Base-by-base conservation (phyloP, 1,284 basidiomycete species). In the Hemileia vastatrix region DNA sequence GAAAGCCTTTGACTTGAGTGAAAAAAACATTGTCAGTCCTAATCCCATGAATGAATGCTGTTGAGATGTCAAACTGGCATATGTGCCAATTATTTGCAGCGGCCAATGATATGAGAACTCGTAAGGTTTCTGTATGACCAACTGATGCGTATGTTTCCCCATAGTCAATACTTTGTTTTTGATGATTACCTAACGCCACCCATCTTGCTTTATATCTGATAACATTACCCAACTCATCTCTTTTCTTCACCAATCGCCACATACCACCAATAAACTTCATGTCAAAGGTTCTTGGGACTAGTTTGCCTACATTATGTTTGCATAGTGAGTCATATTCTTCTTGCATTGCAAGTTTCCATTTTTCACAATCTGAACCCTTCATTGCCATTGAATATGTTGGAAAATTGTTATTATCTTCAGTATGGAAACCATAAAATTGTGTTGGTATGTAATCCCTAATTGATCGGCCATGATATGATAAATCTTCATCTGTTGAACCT, bases 1-100 rank as follows among this genome's bases (percentile, higher is more conserved):
- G n/a, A n/a, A n/a, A n/a, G n/a, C n/a, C n/a, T n/a, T n/a, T n/a
- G n/a, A n/a, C n/a, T n/a, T n/a, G n/a, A n/a, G n/a, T n/a, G n/a
- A n/a, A n/a, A n/a, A n/a, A n/a, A n/a, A n/a, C n/a, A n/a, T n/a
- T n/a, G n/a, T n/a, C n/a, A n/a, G n/a, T n/a, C n/a, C n/a, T n/a
- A n/a, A n/a, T n/a, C n/a, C n/a, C n/a, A n/a, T n/a, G n/a, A n/a
- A n/a, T n/a, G n/a, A n/a, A n/a, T n/a, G n/a, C n/a, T n/a, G 54
- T 55, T 13, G 31, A 55, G 6, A 55, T 55, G 21, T 55, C 36
- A 21, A 55, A 55, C 44, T 55, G 54, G 19, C 19, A 3, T 36
- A 55, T 55, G 19, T 43, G 15, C 31, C 31, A 43, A 43, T 55
- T 33, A n/a, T 55, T 15, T 21, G 31, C 19, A 9, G 36, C 36